Conservation (phyloP, 331 rosid species). For the Pyracantha coccinea region DNA sequence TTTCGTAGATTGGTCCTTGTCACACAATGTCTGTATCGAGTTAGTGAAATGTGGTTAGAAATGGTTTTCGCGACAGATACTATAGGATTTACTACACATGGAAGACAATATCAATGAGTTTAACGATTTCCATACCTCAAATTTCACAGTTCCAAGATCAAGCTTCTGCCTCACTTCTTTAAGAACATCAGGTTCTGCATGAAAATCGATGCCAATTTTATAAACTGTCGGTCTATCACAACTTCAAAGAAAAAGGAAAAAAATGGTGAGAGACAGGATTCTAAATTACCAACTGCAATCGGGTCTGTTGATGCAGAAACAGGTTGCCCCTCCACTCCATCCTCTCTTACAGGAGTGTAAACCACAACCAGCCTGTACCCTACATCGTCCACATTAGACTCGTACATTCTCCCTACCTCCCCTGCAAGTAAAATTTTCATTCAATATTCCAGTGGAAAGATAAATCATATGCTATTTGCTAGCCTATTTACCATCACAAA, state of each 20-base stretch:
- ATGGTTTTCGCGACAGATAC: not conserved
- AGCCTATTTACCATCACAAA: too few relatives aligned
- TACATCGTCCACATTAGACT: constrained; percentile 94
- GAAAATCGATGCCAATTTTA: constrained; percentile 6
- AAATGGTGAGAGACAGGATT: not conserved
- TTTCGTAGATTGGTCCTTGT: constrained; percentile 67
- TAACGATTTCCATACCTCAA: constrained; percentile 54
- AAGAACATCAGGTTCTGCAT: constrained; percentile 91
- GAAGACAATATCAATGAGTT: constrained; percentile 10
- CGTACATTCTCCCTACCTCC: constrained; percentile 86
- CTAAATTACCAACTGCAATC: constrained; percentile 81
- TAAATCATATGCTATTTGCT: not conserved
- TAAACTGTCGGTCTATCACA: not conserved
- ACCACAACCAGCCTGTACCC: constrained; percentile 92
- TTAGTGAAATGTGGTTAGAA: constrained; percentile 8
- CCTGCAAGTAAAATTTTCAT: constrained; percentile 45
- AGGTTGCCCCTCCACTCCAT: constrained; percentile 89
- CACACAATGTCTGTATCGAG: constrained; percentile 63
- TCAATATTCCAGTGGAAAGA: constrained; percentile 2
- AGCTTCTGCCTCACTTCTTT: constrained; percentile 95
- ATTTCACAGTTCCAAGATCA: constrained; percentile 90
- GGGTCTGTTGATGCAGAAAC: constrained; percentile 93
- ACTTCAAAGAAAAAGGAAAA: not conserved
- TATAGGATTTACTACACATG: not conserved
- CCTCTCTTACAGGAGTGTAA: constrained; percentile 95